These are phyloP conservation scores for Botryotinia calthae DNA, from an alignment of 2,329 filamentous ascomycete species.

Conservation along the genomic window DNA sequence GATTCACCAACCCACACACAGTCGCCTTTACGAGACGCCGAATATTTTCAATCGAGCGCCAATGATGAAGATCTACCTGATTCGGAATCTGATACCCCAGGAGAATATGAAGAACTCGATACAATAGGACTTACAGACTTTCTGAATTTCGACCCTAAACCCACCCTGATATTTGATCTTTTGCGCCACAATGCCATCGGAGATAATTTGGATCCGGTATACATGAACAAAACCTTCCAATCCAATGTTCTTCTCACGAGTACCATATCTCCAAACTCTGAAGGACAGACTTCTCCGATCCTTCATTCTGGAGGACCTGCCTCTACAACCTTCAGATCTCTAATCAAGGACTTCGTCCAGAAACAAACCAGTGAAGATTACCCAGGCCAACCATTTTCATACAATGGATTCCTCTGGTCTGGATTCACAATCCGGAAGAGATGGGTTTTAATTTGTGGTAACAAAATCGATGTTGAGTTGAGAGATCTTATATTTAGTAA, in stretches of 20 bases:
- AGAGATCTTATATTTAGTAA: constrained; percentile 47
- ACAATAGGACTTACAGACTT: constrained; percentile 48
- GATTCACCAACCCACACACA: constrained; percentile 11
- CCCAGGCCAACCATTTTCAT: background rate
- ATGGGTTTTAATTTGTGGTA: constrained; percentile 19
- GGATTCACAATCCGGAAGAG: constrained; percentile 7
- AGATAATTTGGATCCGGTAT: constrained; percentile 55
- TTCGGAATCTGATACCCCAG: background rate
- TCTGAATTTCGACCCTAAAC: constrained; percentile 69
- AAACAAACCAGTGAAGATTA: background rate
- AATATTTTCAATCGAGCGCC: background rate
- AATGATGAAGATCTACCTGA: constrained; percentile 8
- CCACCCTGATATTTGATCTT: constrained; percentile 67
- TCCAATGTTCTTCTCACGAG: background rate
- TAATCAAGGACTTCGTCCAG: constrained; percentile 10
- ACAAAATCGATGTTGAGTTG: constrained; percentile 10
- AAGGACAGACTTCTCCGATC: background rate
- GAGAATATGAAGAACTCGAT: constrained; percentile 1
- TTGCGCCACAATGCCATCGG: constrained; percentile 1
- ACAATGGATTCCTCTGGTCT: constrained; percentile 14
- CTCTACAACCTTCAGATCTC: constrained; percentile 3
- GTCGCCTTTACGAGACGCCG: constrained; percentile 3
- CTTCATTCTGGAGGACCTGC: background rate
- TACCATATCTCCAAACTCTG: background rate
- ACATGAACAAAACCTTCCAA: constrained; percentile 52